Evolutionary conservation across 139 green algal species (phyloP), one percentile per base, ranked within the genome.

Genomic region (Edaphochlamys debaryana): DNA sequence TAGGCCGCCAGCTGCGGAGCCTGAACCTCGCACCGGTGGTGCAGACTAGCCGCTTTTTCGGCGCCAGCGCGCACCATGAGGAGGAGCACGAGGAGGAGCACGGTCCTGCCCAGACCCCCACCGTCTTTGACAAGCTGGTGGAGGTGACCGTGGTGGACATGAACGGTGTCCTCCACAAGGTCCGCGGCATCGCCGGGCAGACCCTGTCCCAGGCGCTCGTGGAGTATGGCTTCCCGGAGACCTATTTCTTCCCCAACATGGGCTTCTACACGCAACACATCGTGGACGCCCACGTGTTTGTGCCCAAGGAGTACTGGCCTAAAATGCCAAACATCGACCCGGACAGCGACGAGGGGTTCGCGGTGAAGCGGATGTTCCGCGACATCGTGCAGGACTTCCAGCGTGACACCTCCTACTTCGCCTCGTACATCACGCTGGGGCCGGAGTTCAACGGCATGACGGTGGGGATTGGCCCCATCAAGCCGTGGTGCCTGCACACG

Each of bases 51-150:
- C 78, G 78, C 9, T 84, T 68, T 37, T 84, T 77, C 32, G 78
- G 80, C 37, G 84, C 84, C 1, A 30, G 67, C 17, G 67, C 76
- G 34, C 68, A 85, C 63, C 58, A 85, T 30, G 68, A 85, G 22
- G 67, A 88, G 5, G 76, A 85, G 69, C 30, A 81, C 48, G 54
- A 85, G 48, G 77, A 85, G 62, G 67, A 85, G 30, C 62, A 82
- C 62, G 84, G 62, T 69, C 80, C 76, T 23, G 69, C 68, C 27
- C 42, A 66, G 32, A 87, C 80, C 19, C 88, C 90, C 11, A 92
- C 88, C 38, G 90, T 94, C 3, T 94, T 92, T 32, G 90, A 94
- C 68, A 88, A 87, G 38, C 76, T 94, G 41, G 84, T 94, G 6
- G 84, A 86, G 64, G 30, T 94, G 19, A 92, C 86, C 34, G 90